Conservation (phyloP, 805 yeast species). For the Candida vartiovaarae region DNA sequence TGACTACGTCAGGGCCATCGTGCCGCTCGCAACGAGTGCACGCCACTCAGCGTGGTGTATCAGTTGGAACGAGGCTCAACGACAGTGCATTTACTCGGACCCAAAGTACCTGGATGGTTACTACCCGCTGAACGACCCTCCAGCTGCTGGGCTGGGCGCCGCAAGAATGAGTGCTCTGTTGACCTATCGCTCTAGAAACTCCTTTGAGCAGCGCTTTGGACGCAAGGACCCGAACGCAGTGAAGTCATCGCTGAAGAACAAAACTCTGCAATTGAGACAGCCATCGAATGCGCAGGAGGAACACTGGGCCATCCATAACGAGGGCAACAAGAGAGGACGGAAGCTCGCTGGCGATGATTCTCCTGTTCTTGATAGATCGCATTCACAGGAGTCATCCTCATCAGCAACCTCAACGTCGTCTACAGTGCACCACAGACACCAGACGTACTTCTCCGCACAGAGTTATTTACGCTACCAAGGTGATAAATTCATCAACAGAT, state of each 20-base stretch:
- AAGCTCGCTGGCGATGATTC: conserved; percentile 3
- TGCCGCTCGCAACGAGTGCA: conserved; percentile 91
- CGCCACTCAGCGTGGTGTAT: conserved; percentile 98
- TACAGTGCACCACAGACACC: conserved; percentile 24
- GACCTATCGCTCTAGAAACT: conserved; percentile 87
- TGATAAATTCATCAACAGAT: conserved; percentile 77
- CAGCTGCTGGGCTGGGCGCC: conserved; percentile 82
- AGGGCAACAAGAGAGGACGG: conserved; percentile 49
- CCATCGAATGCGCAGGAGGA: conserved; percentile 55
- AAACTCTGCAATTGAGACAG: conserved; percentile 4
- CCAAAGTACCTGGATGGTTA: conserved; percentile 92
- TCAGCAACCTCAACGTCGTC: conserved; percentile 20
- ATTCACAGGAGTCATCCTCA: conserved; percentile 26
- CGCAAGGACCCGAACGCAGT: conserved; percentile 54
- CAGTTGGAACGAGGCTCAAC: conserved; percentile 97
- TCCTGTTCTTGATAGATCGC: conserved; percentile 12
- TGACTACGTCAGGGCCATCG: conserved; percentile 59
- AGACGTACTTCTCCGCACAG: conserved; percentile 85
- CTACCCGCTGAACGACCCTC: conserved; percentile 71
- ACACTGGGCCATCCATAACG: conserved; percentile 81
- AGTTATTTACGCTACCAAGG: conserved; percentile 93
- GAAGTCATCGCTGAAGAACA: conserved; percentile 6
- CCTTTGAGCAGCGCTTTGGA: conserved; percentile 90
- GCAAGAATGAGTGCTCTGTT: conserved; percentile 96
- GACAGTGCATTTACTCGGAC: conserved; percentile 93